Conservation (phyloP, 169 alveolate species). For the Plasmodium gaboni region DNA sequence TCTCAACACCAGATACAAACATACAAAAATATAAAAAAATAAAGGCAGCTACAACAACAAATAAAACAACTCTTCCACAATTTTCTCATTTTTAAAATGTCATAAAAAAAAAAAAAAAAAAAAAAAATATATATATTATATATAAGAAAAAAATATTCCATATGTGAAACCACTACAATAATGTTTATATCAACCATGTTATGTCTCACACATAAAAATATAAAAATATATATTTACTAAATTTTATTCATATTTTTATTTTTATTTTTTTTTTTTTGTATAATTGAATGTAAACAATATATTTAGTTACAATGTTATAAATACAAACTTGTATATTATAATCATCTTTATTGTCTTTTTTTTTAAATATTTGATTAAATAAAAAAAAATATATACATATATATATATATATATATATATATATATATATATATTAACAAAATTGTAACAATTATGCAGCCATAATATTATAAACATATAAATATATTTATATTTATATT, state of each 20-base stretch:
- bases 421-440: too few relatives aligned
- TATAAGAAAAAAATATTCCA: too few relatives aligned
- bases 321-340: slow-evolving; percentile 4
- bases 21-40: slow-evolving; percentile 5
- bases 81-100: slow-evolving; percentile 6
- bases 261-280: slow-evolving; percentile 8
- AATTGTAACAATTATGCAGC: too few relatives aligned
- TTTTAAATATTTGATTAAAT: background rate
- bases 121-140: background rate
- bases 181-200: too few relatives aligned
- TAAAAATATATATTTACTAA: background rate
- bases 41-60: slow-evolving; percentile 51
- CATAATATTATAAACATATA: background rate
- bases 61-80: background rate
- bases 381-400: background rate
- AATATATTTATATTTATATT: background rate
- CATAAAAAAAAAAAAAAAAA: background rate
- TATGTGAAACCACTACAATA: too few relatives aligned
- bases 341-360: slow-evolving; percentile 4
- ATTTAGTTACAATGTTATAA: background rate
- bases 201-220: too few relatives aligned
- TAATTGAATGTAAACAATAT: background rate
- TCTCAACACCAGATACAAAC: slow-evolving; percentile 37
- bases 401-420: background rate
- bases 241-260: too few relatives aligned